Conservation (phyloP, 345 rosid genomes). For the Lumnitzera racemosa region DNA sequence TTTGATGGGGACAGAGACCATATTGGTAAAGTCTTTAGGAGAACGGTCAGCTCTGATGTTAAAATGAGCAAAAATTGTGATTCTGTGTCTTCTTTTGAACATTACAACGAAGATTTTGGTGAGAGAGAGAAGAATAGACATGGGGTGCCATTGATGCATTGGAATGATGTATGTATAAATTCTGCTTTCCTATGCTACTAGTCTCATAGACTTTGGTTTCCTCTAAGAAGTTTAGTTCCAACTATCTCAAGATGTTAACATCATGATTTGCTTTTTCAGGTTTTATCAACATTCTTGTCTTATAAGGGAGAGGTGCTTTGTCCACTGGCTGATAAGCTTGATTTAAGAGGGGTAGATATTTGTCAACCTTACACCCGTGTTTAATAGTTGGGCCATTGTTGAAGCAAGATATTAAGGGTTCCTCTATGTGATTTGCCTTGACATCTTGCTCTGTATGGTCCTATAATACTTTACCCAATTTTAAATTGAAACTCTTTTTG, state of each 20-base stretch:
- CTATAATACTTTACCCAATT: neutral
- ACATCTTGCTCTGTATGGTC: constrained; percentile 5
- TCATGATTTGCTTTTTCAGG: constrained; percentile 39
- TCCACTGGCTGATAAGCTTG: constrained; percentile 41
- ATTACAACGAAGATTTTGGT: constrained; percentile 21
- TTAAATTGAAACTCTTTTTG: constrained; percentile 13
- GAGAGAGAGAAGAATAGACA: constrained; percentile 21
- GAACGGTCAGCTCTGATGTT: neutral
- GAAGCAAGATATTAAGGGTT: constrained; percentile 2
- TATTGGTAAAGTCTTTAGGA: constrained; percentile 1
- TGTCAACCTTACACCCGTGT: neutral
- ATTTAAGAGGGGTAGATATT: constrained; percentile 38
- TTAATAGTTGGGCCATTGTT: no score
- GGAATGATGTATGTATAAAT: constrained; percentile 53
- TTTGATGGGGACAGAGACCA: constrained; percentile 7
- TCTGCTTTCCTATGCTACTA: constrained; percentile 3
- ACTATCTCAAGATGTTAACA: no score
- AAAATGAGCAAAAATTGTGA: constrained; percentile 12
- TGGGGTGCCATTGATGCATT: constrained; percentile 25
- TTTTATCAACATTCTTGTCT: constrained; percentile 39
- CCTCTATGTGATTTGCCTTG: neutral
- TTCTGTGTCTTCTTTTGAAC: constrained; percentile 19
- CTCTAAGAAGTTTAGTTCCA: no score
- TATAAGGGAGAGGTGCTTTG: constrained; percentile 42
- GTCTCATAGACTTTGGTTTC: no score